Base-by-base conservation (phyloP, 306 rosid genomes). In the Adenanthera pavonina region DNA sequence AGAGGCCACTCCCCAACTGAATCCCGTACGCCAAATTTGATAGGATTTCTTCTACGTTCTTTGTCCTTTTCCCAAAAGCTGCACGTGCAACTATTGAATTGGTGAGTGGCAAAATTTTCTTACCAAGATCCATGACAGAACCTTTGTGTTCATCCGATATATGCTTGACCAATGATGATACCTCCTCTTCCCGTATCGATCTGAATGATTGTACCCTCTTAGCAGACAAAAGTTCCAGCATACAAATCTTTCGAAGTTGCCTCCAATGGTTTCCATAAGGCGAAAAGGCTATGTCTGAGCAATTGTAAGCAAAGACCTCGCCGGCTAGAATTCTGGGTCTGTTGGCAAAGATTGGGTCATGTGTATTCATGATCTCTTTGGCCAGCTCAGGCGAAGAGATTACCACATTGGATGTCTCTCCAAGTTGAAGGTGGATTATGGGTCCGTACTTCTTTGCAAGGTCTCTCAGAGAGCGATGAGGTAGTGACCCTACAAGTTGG, bases 361-460 rank as follows among this genome's bases (percentile, higher is more conserved):
- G 60, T 0, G 60, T 17, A 17, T 54, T 54, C 60, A 54, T 5
- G 30, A 54, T n/a, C 60, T 17, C 30, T 17, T 0, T 6, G 60
- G 60, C 30, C 0, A 54, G 3, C 30, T 17, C 60, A 6, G 60
- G 30, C 10, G 60, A 54, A 54, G 60, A 54, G 30, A 54, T n/a
- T 54, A 17, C 3, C 0, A 17, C 16, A 25, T 2, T 17, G 3
- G 60, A 54, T 6, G n/a, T 54, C 7, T 17, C 10, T 5, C 60
- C 60, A 1, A 54, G n/a, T 7, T 54, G 60, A 54, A 54, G 60
- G 1, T 17, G 60, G 25, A 54, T 54, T 6, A 54, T 17, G 60
- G 73, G 74, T 0, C 84, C 87, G 51, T 84, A 38, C 30, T 75
- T 80, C 33, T 34, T 59, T 43, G 78, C 81, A 62, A 84, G 64